These are phyloP conservation scores for Podospora conica DNA, from an alignment of 495 filamentous ascomycete species.

Conservation along the genomic window DNA sequence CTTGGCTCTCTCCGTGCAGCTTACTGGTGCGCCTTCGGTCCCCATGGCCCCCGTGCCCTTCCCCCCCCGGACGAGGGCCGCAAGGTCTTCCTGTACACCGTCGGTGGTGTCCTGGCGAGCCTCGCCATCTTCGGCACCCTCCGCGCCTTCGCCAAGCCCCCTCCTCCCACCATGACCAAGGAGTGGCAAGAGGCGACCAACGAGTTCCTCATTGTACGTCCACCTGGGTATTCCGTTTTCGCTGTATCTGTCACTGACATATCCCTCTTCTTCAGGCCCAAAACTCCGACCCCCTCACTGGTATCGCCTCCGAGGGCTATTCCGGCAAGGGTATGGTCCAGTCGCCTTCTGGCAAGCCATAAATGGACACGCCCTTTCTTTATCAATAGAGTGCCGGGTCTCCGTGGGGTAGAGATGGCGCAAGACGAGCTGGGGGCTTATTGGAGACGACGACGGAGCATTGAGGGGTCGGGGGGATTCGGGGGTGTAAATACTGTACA, in stretches of 20 bases:
- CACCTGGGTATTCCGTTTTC: background rate
- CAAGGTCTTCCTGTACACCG: constrained; percentile 66
- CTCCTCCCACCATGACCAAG: constrained; percentile 84
- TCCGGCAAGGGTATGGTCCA: constrained; percentile 77
- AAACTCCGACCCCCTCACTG: constrained; percentile 85
- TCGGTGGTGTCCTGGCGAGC: constrained; percentile 52
- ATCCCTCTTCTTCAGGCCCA: constrained; percentile 50
- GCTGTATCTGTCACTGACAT: constrained; percentile 18
- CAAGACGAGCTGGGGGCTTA: constrained; percentile 12
- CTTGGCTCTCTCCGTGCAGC: constrained; percentile 47
- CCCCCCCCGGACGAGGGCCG: constrained; percentile 74
- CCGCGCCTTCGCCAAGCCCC: constrained; percentile 57
- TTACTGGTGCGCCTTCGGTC: constrained; percentile 97
- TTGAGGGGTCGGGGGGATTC: constrained; percentile 6
- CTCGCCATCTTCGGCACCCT: constrained; percentile 60
- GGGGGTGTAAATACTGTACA: constrained; percentile 38
- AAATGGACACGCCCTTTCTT: constrained; percentile 29
- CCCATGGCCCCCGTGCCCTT: constrained; percentile 82
- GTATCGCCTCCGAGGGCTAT: constrained; percentile 75
- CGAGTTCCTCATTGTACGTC: constrained; percentile 76
- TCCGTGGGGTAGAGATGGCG: constrained; percentile 10
- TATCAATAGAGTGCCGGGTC: constrained; percentile 32
- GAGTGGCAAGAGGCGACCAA: constrained; percentile 91
- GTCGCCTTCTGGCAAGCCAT: constrained; percentile 45
- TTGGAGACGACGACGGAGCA: constrained; percentile 14